These are phyloP conservation scores for Tieghemostelium lacteum DNA, from an alignment of 78 protist genomes.

Conservation along the genomic window DNA sequence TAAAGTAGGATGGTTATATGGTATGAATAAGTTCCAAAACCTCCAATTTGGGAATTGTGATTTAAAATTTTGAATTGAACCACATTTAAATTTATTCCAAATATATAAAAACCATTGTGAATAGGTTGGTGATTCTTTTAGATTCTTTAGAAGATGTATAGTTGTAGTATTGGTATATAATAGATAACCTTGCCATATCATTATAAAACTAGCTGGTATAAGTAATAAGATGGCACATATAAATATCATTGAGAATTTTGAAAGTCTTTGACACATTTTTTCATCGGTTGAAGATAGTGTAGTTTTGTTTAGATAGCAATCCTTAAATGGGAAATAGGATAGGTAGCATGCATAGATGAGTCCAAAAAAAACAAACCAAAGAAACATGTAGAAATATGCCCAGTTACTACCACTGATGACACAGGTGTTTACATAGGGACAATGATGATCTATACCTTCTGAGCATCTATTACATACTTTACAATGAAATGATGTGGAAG, in stretches of 20 bases:
- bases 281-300: no score
- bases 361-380: not conserved
- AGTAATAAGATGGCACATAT: conserved; percentile 5
- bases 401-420: conserved; percentile 31
- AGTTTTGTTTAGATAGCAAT: conserved; percentile 1
- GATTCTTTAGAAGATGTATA: not conserved
- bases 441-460: conserved; percentile 61
- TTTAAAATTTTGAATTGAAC: not conserved
- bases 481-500: conserved; percentile 11
- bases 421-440: conserved; percentile 48
- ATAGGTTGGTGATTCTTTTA: conserved; percentile 12
- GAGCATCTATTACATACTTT: conserved; percentile 47
- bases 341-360: conserved; percentile 8
- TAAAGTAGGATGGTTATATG: not conserved
- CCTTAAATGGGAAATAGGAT: conserved; percentile 11
- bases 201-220: not conserved
- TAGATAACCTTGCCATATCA: conserved; percentile 31
- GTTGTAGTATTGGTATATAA: conserved; percentile 29
- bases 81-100: conserved; percentile 1
- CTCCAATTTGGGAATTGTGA: not conserved
- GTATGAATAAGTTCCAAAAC: conserved; percentile 11
- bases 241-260: conserved; percentile 26
- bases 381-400: conserved; percentile 18
- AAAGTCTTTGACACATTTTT: not conserved
- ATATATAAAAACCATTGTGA: conserved; percentile 11